Base-by-base conservation (phyloP, 169 alveolate species). In the Neospora caninum region DNA sequence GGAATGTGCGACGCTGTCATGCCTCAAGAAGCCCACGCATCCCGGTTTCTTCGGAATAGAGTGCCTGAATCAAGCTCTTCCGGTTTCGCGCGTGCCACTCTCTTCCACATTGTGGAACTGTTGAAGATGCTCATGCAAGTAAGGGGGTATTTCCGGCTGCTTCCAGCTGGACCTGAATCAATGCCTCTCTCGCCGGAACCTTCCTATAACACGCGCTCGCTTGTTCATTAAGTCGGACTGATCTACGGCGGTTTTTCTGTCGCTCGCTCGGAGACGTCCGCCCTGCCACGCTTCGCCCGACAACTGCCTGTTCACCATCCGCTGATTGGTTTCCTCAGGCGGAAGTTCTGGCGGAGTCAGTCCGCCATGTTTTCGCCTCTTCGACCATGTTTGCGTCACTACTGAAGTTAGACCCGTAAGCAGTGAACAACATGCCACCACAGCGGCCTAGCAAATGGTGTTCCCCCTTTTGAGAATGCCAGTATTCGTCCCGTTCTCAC, bases 51-150 rank as follows among this genome's bases (percentile, higher is more conserved):
- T 10, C 54, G 89, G n/a, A 82, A 82, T 49, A 41, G 67, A 43
- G 36, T 36, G 41, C 0, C 89, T 34, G 25, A 16, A 0, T 39
- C 67, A 42, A 31, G 36, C 42, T 16, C 54, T 7, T 25, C 41
- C 0, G 89, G 20, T 0, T 82, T 82, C 67, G 38, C 89, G 6
- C 34, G 89, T 13, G 89, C 41, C 38, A 82, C 89, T 0, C n/a
- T 41, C 42, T 41, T 41, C 39, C 67, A 39, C 67, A 9, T 82
- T 0, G 34, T 29, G 69, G 67, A 82, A 45, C 67, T 82, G 10
- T 31, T 82, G n/a, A 41, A 20, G 25, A 82, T 31, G 41, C 89
- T 82, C 89, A 13, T 82, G 69, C 89, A 82, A 49, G 89, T 82
- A 78, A 78, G 39, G 42, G 18, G 6, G 18, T 13, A 49, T 22